Evolutionary conservation across 2,329 filamentous ascomycete genomes (phyloP).

Genomic region (Phialocephala sp.): DNA sequence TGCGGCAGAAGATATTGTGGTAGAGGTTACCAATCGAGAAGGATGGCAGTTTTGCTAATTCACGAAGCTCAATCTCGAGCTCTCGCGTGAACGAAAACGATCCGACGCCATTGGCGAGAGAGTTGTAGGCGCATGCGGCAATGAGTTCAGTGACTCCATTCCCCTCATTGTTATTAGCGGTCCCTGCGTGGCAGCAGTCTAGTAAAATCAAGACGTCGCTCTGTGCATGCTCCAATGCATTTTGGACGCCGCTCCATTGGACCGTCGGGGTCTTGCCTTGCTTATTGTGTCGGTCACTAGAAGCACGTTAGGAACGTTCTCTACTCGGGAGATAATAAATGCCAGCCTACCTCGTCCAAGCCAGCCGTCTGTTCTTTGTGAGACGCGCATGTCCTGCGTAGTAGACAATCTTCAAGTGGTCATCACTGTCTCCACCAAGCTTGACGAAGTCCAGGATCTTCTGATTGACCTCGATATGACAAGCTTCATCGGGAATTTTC

Average conservation of each 20-base stretch:
- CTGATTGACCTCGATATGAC: constrained; percentile 21
- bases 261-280: constrained; percentile 21
- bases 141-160: constrained; percentile 34
- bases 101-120: constrained; percentile 10
- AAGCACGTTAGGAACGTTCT: not conserved
- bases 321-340: not conserved
- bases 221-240: constrained; percentile 25
- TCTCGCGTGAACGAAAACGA: constrained; percentile 27
- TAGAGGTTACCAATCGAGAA: constrained; percentile 36
- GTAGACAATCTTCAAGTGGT: constrained; percentile 36
- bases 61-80: constrained; percentile 29
- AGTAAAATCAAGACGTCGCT: constrained; percentile 32
- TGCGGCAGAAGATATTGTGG: constrained; percentile 33
- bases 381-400: constrained; percentile 32
- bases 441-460: constrained; percentile 30
- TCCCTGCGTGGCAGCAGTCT: constrained; percentile 29
- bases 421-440: constrained; percentile 26
- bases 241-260: constrained; percentile 31
- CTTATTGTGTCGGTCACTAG: constrained; percentile 19
- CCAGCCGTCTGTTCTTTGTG: constrained; percentile 21
- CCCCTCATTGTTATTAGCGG: constrained; percentile 15
- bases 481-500: constrained; percentile 30
- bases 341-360: constrained; percentile 31
- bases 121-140: constrained; percentile 26
- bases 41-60: constrained; percentile 30